Base-by-base conservation (phyloP, 2,329 filamentous ascomycete genomes). In the Pseudocercospora fijiensis region DNA sequence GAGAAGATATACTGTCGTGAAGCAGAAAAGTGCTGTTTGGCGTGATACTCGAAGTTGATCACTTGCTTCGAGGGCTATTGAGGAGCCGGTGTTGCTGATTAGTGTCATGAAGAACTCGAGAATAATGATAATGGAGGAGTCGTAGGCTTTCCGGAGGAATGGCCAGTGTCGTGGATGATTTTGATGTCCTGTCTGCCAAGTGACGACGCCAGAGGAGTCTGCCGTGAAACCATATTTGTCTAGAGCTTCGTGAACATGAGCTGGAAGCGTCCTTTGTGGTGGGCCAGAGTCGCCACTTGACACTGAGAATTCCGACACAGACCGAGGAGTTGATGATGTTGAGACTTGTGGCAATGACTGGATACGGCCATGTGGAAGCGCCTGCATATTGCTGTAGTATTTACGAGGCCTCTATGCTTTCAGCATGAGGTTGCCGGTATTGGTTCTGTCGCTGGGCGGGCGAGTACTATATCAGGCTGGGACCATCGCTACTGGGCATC, bases 81-180 rank as follows among this genome's bases (percentile, higher is more conserved):
- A 64, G 9, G 65, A 67, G 4, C 69, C 69, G 20, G 66, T 67
- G 20, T 70, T 70, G 43, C 65, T 67, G 61, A 69, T 49, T 11
- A 70, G 56, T 7, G 67, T 69, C 24, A 65, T 65, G 37, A 69
- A 64, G 55, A 67, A 64, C 9, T 71, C 63, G 11, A 69, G 56
- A 22, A 69, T 64, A 22, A 62, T 63, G 45, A 71, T 70, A 26
- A 66, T 33, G 8, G 60, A 60, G 8, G 67, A 57, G 43, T 69
- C 61, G 51, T 67, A 69, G 7, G 45, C 6, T 33, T 69, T 71
- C 3, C 65, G 56, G 3, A 18, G 18, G 6, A 47, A 26, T 6
- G 60, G 55, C 68, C 68, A 70, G 45, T 65, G 56, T 22, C 68
- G 57, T 5, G 68, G 69, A 33, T 67, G 68, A 58, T 63, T 57